Base-by-base conservation (phyloP, 805 yeast genomes). In the Wickerhamiella alocasiicola region DNA sequence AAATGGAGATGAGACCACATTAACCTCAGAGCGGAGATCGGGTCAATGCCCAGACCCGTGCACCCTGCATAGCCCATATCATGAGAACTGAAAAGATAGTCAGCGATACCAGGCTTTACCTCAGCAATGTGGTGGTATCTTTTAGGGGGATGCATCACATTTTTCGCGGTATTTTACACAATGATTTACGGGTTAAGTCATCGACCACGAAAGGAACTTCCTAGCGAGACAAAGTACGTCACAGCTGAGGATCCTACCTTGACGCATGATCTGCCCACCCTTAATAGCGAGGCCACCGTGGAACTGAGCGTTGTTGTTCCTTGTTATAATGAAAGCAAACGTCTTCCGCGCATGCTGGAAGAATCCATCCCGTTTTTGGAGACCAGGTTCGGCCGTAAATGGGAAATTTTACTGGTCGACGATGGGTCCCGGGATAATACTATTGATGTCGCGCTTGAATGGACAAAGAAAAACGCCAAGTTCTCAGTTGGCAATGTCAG, bases 361-460 rank as follows among this genome's bases (percentile, higher is more conserved):
- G 59, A 57, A 23, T 54, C 60, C 4, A 65, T 81, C 24, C 69
- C 57, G 3, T 73, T 69, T 48, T 62, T 88, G 45, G 55, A 66
- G 28, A 23, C 43, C 4, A 49, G 61, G 5, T 61, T 64, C 46
- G 48, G 50, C 23, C 27, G 34, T 33, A 50, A 64, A 44, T 84
- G 73, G 68, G 98, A 91, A 61, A 73, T 91, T 36, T 44, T 91
- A 20, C 67, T 91, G 16, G 87, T 91, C 12, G 97, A 91, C 61
- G 98, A 91, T 61, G 95, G 95, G 4, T 81, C 94, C 4, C 65
- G 55, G 30, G 98, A 91, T 60, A 76, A 77, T 2, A 88, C 97
- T 0, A 72, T 76, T 12, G 70, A 71, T 21, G 78, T 66, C 53
- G 93, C 94, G 9, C 55, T 91, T 29, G 56, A 66, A n/a, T 68